Base-by-base conservation (phyloP, 805 yeast species). In the Limtongia smithiae region DNA sequence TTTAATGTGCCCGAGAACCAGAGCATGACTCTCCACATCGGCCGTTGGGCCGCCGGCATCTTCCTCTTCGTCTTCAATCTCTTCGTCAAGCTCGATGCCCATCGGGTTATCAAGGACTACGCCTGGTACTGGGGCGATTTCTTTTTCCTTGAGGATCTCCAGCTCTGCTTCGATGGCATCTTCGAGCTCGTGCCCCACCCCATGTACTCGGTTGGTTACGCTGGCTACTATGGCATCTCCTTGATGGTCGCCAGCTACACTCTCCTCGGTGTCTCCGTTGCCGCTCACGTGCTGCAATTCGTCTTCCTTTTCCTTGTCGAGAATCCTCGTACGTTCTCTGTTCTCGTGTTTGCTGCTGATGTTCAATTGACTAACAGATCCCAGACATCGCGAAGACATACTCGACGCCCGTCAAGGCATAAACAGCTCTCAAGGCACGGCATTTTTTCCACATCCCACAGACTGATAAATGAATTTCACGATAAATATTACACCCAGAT, bases 91-190 rank as follows among this genome's bases (percentile, higher is more conserved):
- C 69, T 85, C 21, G 90, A 87, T 65, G 95, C 95, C 30, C 95
- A 86, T 65, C 76, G 89, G 57, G 89, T 86, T 17, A 89, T 86
- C 51, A 85, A 86, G 65, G 95, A 86, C 63, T 86, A 81, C 64
- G 95, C 95, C 9, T 86, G 95, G 95, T 86, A 86, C 67, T 86
- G 95, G 95, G 95, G 95, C 24, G 95, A 87, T 67, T 86, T 86
- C 69, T 86, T 86, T 75, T 86, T 86, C 69, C 71, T 88, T 46
- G 85, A 84, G 63, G 80, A 79, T 48, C 67, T 74, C 37, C 82
- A 83, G 50, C 74, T 86, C 60, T 82, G 85, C 27, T 86, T 86
- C 67, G 95, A 87, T 65, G 95, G 95, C 36, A 93, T 86, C 8
- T 86, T 85, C 65, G 91, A 86, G 66, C 76, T 86, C 75, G 86